phyloP scores from a whole-genome alignment of 78 protist species.

The Guillardia theta region DNA sequence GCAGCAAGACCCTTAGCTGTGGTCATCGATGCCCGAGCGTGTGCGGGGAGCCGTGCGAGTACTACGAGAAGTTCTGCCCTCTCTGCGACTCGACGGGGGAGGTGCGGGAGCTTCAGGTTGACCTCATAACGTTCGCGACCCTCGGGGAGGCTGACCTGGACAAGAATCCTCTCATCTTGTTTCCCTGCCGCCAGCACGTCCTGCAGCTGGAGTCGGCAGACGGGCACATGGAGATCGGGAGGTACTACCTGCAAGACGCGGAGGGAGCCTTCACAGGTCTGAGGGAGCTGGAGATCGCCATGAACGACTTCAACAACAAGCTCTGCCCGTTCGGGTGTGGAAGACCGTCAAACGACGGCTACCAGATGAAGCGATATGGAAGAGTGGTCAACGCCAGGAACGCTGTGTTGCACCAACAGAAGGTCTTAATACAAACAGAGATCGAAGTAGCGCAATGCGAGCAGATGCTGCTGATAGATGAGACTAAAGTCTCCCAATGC shows the following conservation, averaged over 20 bases:
- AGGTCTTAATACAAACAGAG: too few relatives aligned
- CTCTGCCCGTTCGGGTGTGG: not conserved
- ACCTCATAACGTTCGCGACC: not conserved
- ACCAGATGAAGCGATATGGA: not conserved
- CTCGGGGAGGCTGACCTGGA: not conserved
- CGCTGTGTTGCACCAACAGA: not conserved
- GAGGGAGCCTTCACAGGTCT: not conserved
- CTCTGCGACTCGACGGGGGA: too few relatives aligned
- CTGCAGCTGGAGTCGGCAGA: not conserved
- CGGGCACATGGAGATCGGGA: not conserved
- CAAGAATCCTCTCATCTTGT: not conserved
- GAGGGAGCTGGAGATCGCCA: not conserved
- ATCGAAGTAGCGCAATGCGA: too few relatives aligned
- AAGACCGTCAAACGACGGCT: not conserved
- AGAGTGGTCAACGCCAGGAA: not conserved
- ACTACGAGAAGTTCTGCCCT: not conserved
- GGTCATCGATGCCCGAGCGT: constrained; percentile 69
- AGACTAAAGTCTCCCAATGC: too few relatives aligned
- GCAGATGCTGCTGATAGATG: too few relatives aligned
- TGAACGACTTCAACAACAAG: not conserved
- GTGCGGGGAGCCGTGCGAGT: constrained; percentile 66
- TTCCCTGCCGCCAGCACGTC: not conserved
- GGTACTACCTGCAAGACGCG: not conserved
- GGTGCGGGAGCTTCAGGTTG: not conserved
- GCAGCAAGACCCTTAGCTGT: constrained; percentile 56